These are phyloP conservation scores for Clonostachys byssicola DNA, from an alignment of 2,329 filamentous ascomycete genomes.

Conservation along the genomic window DNA sequence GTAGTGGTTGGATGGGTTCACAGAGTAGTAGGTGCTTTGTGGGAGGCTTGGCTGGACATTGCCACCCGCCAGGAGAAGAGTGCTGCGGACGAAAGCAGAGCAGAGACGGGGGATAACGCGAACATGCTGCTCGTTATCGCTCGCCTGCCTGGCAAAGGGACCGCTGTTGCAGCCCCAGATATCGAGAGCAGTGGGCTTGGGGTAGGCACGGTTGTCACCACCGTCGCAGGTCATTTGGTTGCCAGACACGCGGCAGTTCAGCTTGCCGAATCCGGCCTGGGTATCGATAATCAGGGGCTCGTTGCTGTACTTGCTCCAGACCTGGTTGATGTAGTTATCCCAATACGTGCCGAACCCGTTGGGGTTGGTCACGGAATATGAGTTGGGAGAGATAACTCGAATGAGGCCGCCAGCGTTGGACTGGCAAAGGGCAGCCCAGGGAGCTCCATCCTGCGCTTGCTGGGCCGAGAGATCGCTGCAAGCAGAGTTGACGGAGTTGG, in stretches of 20 bases:
- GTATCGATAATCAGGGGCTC: slow-evolving; percentile 46
- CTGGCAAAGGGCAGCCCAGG: slow-evolving; percentile 49
- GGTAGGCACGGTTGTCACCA: slow-evolving; percentile 29
- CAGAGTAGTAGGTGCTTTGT: slow-evolving; percentile 49
- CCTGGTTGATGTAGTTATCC: slow-evolving; percentile 41
- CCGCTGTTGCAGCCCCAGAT: slow-evolving; percentile 52
- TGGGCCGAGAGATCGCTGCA: slow-evolving; percentile 34
- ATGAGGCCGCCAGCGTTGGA: slow-evolving; percentile 31
- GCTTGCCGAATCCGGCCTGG: slow-evolving; percentile 45
- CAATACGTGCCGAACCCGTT: slow-evolving; percentile 47
- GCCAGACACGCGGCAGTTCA: slow-evolving; percentile 33
- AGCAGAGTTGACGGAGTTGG: slow-evolving; percentile 27
- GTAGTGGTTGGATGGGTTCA: slow-evolving; percentile 61
- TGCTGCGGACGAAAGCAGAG: slow-evolving; percentile 72
- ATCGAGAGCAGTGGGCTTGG: slow-evolving; percentile 39
- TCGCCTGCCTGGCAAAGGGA: slow-evolving; percentile 43
- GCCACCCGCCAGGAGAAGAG: slow-evolving; percentile 40
- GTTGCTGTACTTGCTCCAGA: slow-evolving; percentile 44
- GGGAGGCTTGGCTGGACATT: slow-evolving; percentile 47
- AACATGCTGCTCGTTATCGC: slow-evolving; percentile 40
- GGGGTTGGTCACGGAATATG: slow-evolving; percentile 35
- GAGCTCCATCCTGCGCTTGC: slow-evolving; percentile 36
- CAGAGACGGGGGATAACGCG: slow-evolving; percentile 70
- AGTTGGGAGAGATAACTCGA: slow-evolving; percentile 50
- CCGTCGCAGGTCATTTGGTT: slow-evolving; percentile 32